Base-by-base conservation (phyloP, 257 asterid species). In the Capsicum baccatum region DNA sequence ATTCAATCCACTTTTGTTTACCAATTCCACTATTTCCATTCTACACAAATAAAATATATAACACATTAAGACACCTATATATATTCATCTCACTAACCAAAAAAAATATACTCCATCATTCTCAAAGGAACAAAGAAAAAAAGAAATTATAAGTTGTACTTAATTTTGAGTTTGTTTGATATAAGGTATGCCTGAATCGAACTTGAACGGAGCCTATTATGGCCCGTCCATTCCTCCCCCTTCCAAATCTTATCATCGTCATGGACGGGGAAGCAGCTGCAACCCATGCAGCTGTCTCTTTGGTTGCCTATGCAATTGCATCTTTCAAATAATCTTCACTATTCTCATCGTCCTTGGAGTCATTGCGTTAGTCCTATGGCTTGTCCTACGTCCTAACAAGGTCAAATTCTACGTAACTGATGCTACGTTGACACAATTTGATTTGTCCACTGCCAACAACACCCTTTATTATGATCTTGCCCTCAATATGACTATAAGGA, bases 141-240 rank as follows among this genome's bases (percentile, higher is more conserved):
- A 15, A 2, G 3, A 33, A 10, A 58, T 9, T n/a, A 0, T 39
- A 21, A 13, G 39, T 12, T 12, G 17, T 47, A 73, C 59, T 48
- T 11, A 6, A 48, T 73, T 48, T 73, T 68, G 0, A 7, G 1
- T 15, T 6, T 47, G 19, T 33, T 80, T 66, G 82, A 57, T 68
- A 68, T 14, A 67, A 79, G 2, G 14, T 50, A n/a, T 37, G 73
- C 19, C 54, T 15, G 85, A 74, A 48, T 60, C 84, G 4, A 76
- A 85, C 66, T 89, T 95, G 86, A 95, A 95, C 89, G 98, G 98
- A 50, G 95, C 97, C 81, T 93, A 91, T 87, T 95, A 94, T 87
- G 98, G 99, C 84, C 98, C 99, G 3, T 89, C 96, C 42, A 87
- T 96, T 39, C 97, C 98, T 1, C 91, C 90, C 48, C 86, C 93